These are phyloP conservation scores for Stachybotrys elegans DNA, from an alignment of 2,329 filamentous ascomycete genomes.

Conservation along the genomic window DNA sequence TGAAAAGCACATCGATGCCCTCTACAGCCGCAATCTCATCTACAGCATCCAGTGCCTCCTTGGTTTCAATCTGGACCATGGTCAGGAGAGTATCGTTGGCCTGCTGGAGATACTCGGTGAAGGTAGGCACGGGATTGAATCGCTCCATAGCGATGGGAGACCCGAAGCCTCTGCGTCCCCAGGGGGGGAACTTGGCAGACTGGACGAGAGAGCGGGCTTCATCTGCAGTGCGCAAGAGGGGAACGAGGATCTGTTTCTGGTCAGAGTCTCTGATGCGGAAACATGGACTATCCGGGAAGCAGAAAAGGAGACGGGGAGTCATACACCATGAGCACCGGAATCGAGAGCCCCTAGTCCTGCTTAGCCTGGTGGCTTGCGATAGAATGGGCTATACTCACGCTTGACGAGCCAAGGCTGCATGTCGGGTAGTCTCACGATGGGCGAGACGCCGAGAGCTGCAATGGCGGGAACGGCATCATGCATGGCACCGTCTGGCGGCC, in stretches of 20 bases:
- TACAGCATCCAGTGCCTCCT: slow-evolving; percentile 54
- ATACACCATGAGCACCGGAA: slow-evolving; percentile 41
- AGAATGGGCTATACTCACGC: slow-evolving; percentile 15
- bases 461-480: slow-evolving; percentile 50
- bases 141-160: slow-evolving; percentile 40
- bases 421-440: slow-evolving; percentile 49
- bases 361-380: slow-evolving; percentile 2
- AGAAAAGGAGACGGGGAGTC: not conserved
- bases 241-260: slow-evolving; percentile 37
- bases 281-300: not conserved
- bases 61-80: slow-evolving; percentile 65
- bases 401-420: slow-evolving; percentile 41
- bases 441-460: slow-evolving; percentile 37
- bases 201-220: slow-evolving; percentile 40
- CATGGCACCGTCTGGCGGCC: slow-evolving; percentile 38
- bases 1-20: slow-evolving; percentile 58
- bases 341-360: slow-evolving; percentile 37
- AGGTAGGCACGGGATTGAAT: slow-evolving; percentile 37
- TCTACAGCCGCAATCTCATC: slow-evolving; percentile 57
- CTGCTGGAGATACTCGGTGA: slow-evolving; percentile 43
- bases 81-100: slow-evolving; percentile 51
- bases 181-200: slow-evolving; percentile 45
- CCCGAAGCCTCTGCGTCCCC: slow-evolving; percentile 43
- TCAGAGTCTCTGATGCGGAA: slow-evolving; percentile 8
- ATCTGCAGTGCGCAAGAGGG: slow-evolving; percentile 36